Conservation (phyloP, 495 filamentous ascomycete genomes). For the Rhizodiscina lignyota region DNA sequence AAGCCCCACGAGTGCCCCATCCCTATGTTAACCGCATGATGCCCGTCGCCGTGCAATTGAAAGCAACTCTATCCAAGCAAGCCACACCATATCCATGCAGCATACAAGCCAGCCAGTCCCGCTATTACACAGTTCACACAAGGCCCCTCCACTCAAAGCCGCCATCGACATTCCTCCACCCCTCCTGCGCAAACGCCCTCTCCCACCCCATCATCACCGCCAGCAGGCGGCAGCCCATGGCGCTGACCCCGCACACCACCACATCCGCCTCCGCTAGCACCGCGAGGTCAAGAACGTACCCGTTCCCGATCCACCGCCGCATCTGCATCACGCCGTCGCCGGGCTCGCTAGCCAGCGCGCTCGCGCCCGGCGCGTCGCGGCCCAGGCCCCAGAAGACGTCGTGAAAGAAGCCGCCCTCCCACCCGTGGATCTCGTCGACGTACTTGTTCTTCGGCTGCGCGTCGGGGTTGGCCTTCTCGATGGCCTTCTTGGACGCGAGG, state of each 20-base stretch:
- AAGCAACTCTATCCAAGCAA: too few relatives aligned
- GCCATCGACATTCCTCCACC: slow-evolving; percentile 63
- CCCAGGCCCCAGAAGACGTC: slow-evolving; percentile 55
- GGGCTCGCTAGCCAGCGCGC: slow-evolving; percentile 1
- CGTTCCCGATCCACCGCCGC: slow-evolving; percentile 46
- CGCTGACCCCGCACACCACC: slow-evolving; percentile 50
- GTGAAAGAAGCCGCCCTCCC: slow-evolving; percentile 60
- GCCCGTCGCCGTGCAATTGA: too few relatives aligned
- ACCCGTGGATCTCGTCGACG: slow-evolving; percentile 49
- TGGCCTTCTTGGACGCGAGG: slow-evolving; percentile 39
- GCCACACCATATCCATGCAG: too few relatives aligned
- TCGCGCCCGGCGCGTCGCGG: background rate
- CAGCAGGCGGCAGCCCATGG: slow-evolving; percentile 47
- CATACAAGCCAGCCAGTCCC: too few relatives aligned
- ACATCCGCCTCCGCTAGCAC: slow-evolving; percentile 45
- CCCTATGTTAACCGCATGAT: too few relatives aligned
- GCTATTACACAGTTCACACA: too few relatives aligned
- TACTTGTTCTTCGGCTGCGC: slow-evolving; percentile 29
- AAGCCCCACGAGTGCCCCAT: too few relatives aligned
- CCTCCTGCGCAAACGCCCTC: slow-evolving; percentile 31
- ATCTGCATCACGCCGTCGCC: slow-evolving; percentile 35
- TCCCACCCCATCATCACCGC: slow-evolving; percentile 75
- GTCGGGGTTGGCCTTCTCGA: slow-evolving; percentile 18
- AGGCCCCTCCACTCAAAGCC: background rate
- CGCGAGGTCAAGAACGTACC: slow-evolving; percentile 56